Evolutionary conservation across 768 basidiomycete genomes (phyloP).

Genomic region (Trametes elegans): DNA sequence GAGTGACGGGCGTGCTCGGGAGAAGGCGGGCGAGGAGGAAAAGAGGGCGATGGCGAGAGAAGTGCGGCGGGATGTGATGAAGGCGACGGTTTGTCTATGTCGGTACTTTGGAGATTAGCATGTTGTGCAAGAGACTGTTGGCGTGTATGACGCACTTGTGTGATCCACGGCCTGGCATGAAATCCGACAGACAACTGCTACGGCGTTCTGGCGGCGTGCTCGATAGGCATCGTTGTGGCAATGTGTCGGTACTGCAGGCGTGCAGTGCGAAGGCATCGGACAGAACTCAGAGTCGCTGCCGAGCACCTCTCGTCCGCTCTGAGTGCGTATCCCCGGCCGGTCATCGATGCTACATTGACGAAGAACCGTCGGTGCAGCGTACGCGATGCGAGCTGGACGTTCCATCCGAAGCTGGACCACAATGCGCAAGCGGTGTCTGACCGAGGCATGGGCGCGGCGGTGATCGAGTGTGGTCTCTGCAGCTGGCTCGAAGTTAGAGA

Average conservation of each 20-base stretch:
- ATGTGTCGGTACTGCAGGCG: no score
- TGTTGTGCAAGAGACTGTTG: not conserved
- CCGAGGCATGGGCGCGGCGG: not conserved
- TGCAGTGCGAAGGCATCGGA: not conserved
- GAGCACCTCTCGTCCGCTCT: not conserved
- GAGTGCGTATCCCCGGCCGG: not conserved
- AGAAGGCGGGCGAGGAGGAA: not conserved
- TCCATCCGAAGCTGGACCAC: slow-evolving; percentile 1
- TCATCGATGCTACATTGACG: not conserved
- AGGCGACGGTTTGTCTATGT: not conserved
- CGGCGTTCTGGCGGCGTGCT: no score
- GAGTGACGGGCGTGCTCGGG: not conserved
- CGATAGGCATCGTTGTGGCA: no score
- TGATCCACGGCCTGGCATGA: not conserved
- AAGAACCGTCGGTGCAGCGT: not conserved
- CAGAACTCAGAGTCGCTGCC: no score
- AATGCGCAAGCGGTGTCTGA: not conserved
- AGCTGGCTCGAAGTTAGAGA: not conserved
- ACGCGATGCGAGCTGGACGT: not conserved
- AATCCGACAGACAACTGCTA: no score
- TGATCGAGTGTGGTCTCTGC: not conserved
- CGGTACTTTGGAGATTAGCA: not conserved
- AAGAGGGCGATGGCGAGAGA: not conserved
- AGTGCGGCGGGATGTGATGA: slow-evolving; percentile 3
- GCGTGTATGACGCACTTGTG: not conserved